Conservation (phyloP, 176 grass and related monocot genomes). For the Juncus effusus region DNA sequence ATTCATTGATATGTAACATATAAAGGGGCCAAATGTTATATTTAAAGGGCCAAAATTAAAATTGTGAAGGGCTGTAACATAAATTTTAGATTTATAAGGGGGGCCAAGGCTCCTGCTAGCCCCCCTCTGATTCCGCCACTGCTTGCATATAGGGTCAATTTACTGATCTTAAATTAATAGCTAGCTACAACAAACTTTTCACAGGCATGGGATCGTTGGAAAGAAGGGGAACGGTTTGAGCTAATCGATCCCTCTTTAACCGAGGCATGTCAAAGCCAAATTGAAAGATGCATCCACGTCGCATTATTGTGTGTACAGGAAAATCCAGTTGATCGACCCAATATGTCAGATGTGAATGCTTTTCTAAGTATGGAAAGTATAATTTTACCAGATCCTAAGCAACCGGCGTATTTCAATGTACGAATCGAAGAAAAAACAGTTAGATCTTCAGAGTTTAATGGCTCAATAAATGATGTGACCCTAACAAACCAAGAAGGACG, state of each 20-base stretch:
- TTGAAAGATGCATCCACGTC: slow-evolving; percentile 26
- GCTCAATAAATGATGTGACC: slow-evolving; percentile 7
- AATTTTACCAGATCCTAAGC: slow-evolving; percentile 19
- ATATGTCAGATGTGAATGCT: slow-evolving; percentile 20
- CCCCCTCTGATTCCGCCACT: too few species aligned
- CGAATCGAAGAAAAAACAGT: slow-evolving; percentile 1
- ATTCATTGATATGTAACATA: too few species aligned
- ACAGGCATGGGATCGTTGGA: slow-evolving; percentile 25
- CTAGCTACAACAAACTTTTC: not conserved
- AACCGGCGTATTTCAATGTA: slow-evolving; percentile 23
- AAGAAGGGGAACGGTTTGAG: slow-evolving; percentile 11
- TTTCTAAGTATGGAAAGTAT: slow-evolving; percentile 10
- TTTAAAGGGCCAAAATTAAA: not conserved
- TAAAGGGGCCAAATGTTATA: too few species aligned
- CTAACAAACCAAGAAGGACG: slow-evolving; percentile 5
- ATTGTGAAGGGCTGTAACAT: too few species aligned
- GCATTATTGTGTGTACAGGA: slow-evolving; percentile 27
- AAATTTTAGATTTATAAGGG: too few species aligned
- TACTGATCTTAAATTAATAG: not conserved
- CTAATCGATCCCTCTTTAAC: not conserved
- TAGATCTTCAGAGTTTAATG: not conserved
- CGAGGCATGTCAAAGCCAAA: not conserved
- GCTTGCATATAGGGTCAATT: too few species aligned
- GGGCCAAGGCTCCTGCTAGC: too few species aligned
- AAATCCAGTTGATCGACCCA: slow-evolving; percentile 20